Percentiles rank a stretch among this genome's conserved stretches.
Evolutionary conservation across 805 yeast species (phyloP).

Genomic region (Yamadazyma sp.): DNA sequence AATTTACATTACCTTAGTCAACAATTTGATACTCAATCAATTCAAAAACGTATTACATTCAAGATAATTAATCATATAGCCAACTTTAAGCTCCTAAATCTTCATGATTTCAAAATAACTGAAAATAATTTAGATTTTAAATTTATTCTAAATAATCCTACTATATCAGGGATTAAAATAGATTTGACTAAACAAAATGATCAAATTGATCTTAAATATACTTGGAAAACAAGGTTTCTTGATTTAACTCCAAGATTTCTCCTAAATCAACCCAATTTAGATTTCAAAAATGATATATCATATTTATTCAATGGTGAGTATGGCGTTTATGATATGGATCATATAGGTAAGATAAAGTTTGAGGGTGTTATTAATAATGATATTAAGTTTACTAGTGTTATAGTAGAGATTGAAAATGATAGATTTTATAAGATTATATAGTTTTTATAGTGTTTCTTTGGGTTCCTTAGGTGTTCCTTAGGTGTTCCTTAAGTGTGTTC

Average conservation of each 20-base stretch:
- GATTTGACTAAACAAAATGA: constrained; percentile 2
- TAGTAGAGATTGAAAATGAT: constrained; percentile 7
- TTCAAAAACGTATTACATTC: constrained; percentile 9
- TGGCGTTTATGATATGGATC: constrained; percentile 6
- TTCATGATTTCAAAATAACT: constrained; percentile 18
- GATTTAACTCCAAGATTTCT: constrained; percentile 2
- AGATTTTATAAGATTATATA: constrained; percentile 10
- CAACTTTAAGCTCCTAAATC: constrained; percentile 19
- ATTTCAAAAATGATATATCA: constrained; percentile 8
- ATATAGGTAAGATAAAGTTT: constrained; percentile 10
- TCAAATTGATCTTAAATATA: neutral
- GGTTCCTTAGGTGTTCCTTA: too few relatives aligned
- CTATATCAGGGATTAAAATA: constrained; percentile 9
- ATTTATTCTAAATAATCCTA: constrained; percentile 11
- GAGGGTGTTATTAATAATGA: constrained; percentile 11
- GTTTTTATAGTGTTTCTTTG: too few relatives aligned
- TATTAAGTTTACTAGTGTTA: constrained; percentile 10
- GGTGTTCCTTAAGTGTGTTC: too few relatives aligned
- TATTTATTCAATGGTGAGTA: constrained; percentile 11
- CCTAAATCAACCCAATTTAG: constrained; percentile 11
- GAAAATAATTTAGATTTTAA: constrained; percentile 22
- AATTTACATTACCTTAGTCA: constrained; percentile 18
- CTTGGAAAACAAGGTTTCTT: neutral
- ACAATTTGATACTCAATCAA: constrained; percentile 13
- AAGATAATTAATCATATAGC: constrained; percentile 13